phyloP scores from a whole-genome alignment of 2,329 filamentous ascomycete species.

The Bipolaris gigantea region DNA sequence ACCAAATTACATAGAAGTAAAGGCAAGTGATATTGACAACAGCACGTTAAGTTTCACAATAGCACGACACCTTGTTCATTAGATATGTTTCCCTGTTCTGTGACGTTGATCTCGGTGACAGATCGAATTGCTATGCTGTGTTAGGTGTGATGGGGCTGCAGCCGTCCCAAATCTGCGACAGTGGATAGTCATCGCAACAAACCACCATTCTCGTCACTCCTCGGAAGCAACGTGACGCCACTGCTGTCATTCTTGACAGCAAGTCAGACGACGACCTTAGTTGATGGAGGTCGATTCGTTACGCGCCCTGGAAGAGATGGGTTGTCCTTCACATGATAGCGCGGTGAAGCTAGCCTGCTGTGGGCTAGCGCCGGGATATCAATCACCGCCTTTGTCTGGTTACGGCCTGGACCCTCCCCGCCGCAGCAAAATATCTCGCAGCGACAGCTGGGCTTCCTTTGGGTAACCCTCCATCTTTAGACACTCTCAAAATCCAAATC shows the following conservation, averaged over 20 bases:
- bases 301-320: not conserved
- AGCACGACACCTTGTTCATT: not conserved
- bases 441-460: conserved; percentile 10
- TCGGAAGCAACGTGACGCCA: not conserved
- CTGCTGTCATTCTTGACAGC: not conserved
- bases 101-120: conserved; percentile 13
- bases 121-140: conserved; percentile 5
- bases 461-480: conserved; percentile 11
- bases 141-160: conserved; percentile 12
- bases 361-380: conserved; percentile 12
- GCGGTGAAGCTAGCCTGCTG: conserved; percentile 16
- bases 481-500: conserved; percentile 9
- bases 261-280: not conserved
- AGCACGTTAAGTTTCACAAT: not conserved
- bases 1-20: not conserved
- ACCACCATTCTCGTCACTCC: not conserved
- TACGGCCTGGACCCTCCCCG: conserved; percentile 26
- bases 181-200: not conserved
- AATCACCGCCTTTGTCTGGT: conserved; percentile 13
- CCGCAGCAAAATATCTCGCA: conserved; percentile 31
- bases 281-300: not conserved
- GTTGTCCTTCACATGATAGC: conserved; percentile 14
- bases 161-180: conserved; percentile 8
- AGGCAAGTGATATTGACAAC: not conserved
- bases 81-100: not conserved